These are phyloP conservation scores for Lunularia cruciata DNA, from an alignment of 225 moss, liverwort and hornwort genomes.

Conservation along the genomic window DNA sequence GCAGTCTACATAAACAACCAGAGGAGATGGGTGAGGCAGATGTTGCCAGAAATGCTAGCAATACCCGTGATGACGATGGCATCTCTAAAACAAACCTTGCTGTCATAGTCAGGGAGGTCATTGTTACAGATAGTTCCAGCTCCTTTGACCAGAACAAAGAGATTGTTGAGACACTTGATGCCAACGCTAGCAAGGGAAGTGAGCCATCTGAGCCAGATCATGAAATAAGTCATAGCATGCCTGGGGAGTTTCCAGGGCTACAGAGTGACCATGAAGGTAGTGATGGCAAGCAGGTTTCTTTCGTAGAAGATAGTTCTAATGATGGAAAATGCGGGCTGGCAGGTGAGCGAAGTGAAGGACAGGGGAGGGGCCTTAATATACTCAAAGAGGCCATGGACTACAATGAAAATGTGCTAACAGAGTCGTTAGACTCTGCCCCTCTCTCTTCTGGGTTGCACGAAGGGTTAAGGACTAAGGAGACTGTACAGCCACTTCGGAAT, in stretches of 20 bases:
- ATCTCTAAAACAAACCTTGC: constrained; percentile 34
- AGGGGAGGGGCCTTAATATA: constrained; percentile 41
- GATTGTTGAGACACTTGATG: constrained; percentile 25
- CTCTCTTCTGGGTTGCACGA: constrained; percentile 21
- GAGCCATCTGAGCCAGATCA: constrained; percentile 27
- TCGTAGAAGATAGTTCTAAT: constrained; percentile 41
- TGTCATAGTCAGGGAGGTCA: constrained; percentile 31
- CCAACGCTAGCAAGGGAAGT: constrained; percentile 28
- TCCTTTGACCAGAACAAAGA: constrained; percentile 21
- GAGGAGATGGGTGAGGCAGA: constrained; percentile 30
- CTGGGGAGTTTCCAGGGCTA: constrained; percentile 30
- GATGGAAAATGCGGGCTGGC: constrained; percentile 43
- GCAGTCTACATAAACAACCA: constrained; percentile 29
- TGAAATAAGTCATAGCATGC: constrained; percentile 36
- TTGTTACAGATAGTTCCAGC: constrained; percentile 30
- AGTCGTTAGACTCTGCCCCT: constrained; percentile 23
- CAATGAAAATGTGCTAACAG: constrained; percentile 29
- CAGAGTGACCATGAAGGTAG: constrained; percentile 30
- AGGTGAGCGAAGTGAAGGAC: constrained; percentile 44
- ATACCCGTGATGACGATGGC: constrained; percentile 8
- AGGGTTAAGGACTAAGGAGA: constrained; percentile 7
- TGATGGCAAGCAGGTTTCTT: constrained; percentile 37
- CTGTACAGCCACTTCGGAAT: constrained; percentile 12
- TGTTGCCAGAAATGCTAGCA: constrained; percentile 33
- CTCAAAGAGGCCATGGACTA: constrained; percentile 30